Percentiles rank a stretch among this genome's conserved stretches.
Evolutionary conservation across 2,329 filamentous ascomycete species (phyloP).

Genomic region (Anisogramma anomala): DNA sequence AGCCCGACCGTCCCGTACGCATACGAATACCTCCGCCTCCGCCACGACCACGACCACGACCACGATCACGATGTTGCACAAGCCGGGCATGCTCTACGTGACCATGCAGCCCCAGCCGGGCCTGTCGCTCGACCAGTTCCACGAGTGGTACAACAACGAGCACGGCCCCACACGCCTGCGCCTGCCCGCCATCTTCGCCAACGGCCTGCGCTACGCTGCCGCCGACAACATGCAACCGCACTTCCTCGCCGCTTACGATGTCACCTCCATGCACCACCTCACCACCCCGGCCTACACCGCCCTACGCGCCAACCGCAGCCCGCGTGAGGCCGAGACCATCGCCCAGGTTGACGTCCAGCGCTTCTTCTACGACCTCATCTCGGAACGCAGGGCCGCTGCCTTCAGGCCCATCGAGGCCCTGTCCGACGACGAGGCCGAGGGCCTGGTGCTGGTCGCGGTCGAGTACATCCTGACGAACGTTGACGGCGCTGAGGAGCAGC

Average conservation of each 20-base stretch:
- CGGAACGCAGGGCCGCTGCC: conserved; percentile 40
- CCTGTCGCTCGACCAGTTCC: conserved; percentile 58
- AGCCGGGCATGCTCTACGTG: conserved; percentile 66
- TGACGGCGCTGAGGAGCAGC: conserved; percentile 37
- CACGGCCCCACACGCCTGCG: conserved; percentile 74
- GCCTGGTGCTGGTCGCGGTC: conserved; percentile 51
- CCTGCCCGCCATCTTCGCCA: conserved; percentile 59
- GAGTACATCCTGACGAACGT: conserved; percentile 42
- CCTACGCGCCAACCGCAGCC: conserved; percentile 46
- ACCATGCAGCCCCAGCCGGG: conserved; percentile 69
- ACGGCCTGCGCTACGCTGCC: conserved; percentile 69
- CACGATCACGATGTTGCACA: conserved; percentile 18
- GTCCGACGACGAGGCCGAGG: conserved; percentile 45
- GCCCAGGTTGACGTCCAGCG: conserved; percentile 53
- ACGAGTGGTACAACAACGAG: conserved; percentile 93
- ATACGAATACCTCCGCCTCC: too few species aligned
- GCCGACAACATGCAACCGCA: conserved; percentile 51
- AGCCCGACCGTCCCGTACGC: too few species aligned
- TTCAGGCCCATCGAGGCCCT: conserved; percentile 51
- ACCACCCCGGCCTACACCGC: conserved; percentile 57
- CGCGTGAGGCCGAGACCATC: conserved; percentile 42
- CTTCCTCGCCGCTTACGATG: conserved; percentile 74
- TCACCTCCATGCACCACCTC: conserved; percentile 61
- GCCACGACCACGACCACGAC: too few species aligned
- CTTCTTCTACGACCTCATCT: conserved; percentile 57